Evolutionary conservation across 2,329 filamentous ascomycete genomes (phyloP).

Genomic region (Penicillium fuscoglaucum): DNA sequence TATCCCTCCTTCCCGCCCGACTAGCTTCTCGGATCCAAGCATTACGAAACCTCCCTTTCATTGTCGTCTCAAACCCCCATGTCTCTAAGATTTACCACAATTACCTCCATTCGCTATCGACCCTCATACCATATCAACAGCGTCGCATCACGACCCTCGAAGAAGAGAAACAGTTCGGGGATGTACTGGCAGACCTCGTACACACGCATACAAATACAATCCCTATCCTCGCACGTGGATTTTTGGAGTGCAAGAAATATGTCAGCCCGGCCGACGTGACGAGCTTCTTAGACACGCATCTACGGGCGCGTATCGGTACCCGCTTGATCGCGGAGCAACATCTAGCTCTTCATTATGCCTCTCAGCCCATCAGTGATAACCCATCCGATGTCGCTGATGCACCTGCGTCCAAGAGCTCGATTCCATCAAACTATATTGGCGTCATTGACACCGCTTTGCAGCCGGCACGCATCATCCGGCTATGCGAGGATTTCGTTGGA

Average conservation of each 20-base stretch:
- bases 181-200: constrained; percentile 92
- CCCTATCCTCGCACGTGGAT: constrained; percentile 84
- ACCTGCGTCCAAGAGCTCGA: constrained; percentile 22
- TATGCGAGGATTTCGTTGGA: constrained; percentile 85
- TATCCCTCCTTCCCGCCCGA: constrained; percentile 85
- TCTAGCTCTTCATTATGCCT: constrained; percentile 79
- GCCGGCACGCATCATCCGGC: constrained; percentile 76
- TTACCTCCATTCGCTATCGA: constrained; percentile 89
- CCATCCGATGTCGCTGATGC: constrained; percentile 30
- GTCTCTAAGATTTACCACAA: constrained; percentile 94
- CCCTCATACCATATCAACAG: constrained; percentile 80
- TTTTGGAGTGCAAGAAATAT: constrained; percentile 90
- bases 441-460: constrained; percentile 90
- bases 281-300: constrained; percentile 85
- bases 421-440: constrained; percentile 71
- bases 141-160: constrained; percentile 72
- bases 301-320: constrained; percentile 91
- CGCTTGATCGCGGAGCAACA: constrained; percentile 94
- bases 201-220: constrained; percentile 94
- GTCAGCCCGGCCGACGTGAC: constrained; percentile 83
- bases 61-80: constrained; percentile 96
- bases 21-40: constrained; percentile 93
- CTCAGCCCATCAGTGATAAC: constrained; percentile 68
- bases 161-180: constrained; percentile 87
- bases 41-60: constrained; percentile 89